Percentiles rank a stretch among this genome's conserved stretches.
phyloP scores from a whole-genome alignment of 1,284 basidiomycete species.

The Flammula alnicola region DNA sequence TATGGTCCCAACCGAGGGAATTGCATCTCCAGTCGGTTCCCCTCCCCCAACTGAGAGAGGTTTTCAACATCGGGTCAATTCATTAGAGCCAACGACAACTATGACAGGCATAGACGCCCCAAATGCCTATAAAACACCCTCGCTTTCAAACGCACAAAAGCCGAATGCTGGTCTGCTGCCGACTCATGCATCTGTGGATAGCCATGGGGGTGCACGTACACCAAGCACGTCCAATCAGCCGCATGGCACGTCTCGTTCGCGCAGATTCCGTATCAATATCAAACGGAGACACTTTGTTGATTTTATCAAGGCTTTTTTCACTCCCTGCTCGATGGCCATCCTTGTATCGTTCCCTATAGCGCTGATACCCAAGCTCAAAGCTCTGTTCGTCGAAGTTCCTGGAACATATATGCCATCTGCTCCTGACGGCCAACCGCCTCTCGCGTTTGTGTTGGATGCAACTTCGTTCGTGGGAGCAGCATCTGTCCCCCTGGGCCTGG shows the following conservation, averaged over 20 bases:
- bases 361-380: constrained; percentile 71
- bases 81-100: constrained; percentile 3
- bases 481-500: constrained; percentile 73
- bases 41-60: constrained; percentile 29
- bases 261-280: not conserved
- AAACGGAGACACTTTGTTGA: constrained; percentile 11
- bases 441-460: constrained; percentile 70
- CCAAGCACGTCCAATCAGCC: no score
- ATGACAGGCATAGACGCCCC: not conserved
- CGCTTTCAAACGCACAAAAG: not conserved
- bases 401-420: constrained; percentile 58
- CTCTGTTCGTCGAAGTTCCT: constrained; percentile 63
- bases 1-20: constrained; percentile 28
- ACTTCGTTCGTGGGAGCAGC: constrained; percentile 73
- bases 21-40: constrained; percentile 28
- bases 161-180: not conserved
- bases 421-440: constrained; percentile 78
- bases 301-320: constrained; percentile 49
- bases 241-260: no score
- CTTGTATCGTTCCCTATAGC: constrained; percentile 70
- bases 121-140: not conserved
- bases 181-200: no score
- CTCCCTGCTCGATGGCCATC: constrained; percentile 66
- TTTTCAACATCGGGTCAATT: constrained; percentile 9
- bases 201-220: no score